Conservation (phyloP, 805 yeast genomes). For the Wickerhamiella azymoides region DNA sequence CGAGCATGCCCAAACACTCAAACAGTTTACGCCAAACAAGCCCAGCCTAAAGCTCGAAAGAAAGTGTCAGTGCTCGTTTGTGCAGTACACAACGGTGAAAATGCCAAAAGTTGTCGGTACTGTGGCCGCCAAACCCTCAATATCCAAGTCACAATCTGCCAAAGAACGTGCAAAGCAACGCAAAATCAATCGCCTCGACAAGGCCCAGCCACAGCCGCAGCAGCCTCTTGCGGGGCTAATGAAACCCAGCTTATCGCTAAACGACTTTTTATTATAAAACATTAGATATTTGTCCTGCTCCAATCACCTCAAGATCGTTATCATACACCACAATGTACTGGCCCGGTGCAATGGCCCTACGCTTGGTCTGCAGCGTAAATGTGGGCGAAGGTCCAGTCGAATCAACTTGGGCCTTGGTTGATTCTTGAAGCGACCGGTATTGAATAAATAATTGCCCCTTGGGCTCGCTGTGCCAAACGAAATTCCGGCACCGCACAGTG, state of each 20-base stretch:
- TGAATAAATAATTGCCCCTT: constrained; percentile 36
- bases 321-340: constrained; percentile 68
- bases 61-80: background rate
- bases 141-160: constrained; percentile 1
- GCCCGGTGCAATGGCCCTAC: constrained; percentile 79
- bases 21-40: background rate
- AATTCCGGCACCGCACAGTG: constrained; percentile 30
- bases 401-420: constrained; percentile 30
- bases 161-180: constrained; percentile 5
- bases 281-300: constrained; percentile 25
- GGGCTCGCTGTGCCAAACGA: constrained; percentile 36
- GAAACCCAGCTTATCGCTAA: constrained; percentile 4
- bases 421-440: constrained; percentile 58
- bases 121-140: background rate
- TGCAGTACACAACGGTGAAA: too few species aligned
- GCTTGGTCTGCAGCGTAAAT: constrained; percentile 32
- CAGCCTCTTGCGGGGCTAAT: background rate
- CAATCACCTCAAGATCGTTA: constrained; percentile 46
- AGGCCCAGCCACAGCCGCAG: background rate
- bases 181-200: background rate
- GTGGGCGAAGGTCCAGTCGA: background rate
- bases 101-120: background rate
- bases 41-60: background rate
- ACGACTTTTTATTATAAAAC: constrained; percentile 7
- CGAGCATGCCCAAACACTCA: background rate